A percentile compares a stretch with the other conserved stretches of the same genome.
phyloP scores from a whole-genome alignment of 345 rosid species.

The Arabidopsis arenosa region DNA sequence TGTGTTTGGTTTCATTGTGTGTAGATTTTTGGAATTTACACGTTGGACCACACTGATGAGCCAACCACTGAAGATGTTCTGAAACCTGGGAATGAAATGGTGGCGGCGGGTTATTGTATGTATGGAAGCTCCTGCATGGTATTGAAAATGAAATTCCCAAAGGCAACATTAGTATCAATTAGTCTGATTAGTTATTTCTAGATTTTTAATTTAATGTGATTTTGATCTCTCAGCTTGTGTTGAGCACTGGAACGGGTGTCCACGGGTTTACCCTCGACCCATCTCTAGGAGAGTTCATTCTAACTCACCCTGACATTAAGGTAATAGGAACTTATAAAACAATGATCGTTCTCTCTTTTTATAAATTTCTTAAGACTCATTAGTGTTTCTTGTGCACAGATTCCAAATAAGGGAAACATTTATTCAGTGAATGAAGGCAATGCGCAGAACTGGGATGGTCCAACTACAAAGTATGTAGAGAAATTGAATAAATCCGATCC shows the following conservation, averaged over 20 bases:
- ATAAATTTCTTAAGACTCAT: constrained; percentile 14
- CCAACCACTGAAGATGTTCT: constrained; percentile 82
- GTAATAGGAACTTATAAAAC: constrained; percentile 42
- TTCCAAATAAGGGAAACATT: constrained; percentile 92
- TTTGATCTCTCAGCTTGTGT: constrained; percentile 68
- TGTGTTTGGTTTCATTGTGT: constrained; percentile 42
- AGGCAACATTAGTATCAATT: not conserved
- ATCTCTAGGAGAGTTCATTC: constrained; percentile 97
- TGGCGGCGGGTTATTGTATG: constrained; percentile 99
- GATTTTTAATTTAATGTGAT: constrained; percentile 1
- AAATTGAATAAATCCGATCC: not conserved
- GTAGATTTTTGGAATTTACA: constrained; percentile 95
- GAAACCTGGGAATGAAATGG: constrained; percentile 90
- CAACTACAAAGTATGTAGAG: constrained; percentile 76
- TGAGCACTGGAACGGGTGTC: constrained; percentile 90
- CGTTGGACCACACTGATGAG: constrained; percentile 64
- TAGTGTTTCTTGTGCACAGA: constrained; percentile 51
- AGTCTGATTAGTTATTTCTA: not conserved
- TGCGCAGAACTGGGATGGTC: constrained; percentile 96
- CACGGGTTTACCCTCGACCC: constrained; percentile 98
- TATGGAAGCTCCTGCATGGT: constrained; percentile 99
- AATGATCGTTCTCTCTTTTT: constrained; percentile 7
- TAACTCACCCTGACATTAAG: constrained; percentile 94
- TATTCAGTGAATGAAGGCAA: constrained; percentile 99
- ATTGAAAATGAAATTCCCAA: constrained; percentile 31